phyloP scores from a whole-genome alignment of 2,329 filamentous ascomycete genomes.

The Beauveria scarabaeidicola region DNA sequence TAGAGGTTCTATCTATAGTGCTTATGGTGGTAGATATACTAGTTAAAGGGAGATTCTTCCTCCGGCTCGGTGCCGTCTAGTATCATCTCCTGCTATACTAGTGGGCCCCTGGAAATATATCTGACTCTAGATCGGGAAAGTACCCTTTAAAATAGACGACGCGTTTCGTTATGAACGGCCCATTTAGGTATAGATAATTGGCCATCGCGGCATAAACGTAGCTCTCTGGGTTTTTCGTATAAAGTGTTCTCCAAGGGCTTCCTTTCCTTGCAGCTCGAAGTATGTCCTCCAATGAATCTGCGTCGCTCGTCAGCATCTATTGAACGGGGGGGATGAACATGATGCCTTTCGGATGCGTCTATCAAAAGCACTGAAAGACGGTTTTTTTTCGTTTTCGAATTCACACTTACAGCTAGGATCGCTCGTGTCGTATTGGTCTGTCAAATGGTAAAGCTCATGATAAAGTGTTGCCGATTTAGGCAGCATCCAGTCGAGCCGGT shows the following conservation, averaged over 20 bases:
- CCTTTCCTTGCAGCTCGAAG: not conserved
- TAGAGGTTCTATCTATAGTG: no score
- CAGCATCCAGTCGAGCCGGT: not conserved
- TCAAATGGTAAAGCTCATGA: not conserved
- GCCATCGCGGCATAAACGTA: not conserved
- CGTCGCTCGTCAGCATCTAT: not conserved
- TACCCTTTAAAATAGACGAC: not conserved
- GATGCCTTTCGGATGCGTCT: not conserved
- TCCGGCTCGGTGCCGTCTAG: no score
- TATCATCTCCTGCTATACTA: not conserved
- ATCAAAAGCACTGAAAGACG: not conserved
- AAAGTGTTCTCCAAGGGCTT: not conserved
- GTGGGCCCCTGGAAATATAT: not conserved
- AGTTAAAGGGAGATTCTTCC: no score
- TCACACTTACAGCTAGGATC: not conserved
- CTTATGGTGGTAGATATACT: no score
- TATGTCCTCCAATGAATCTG: not conserved
- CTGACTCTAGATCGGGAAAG: not conserved
- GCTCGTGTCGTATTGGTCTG: not conserved
- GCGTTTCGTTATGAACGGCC: not conserved
- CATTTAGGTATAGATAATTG: not conserved
- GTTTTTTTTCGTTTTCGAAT: not conserved
- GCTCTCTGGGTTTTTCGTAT: not conserved
- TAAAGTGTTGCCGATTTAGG: not conserved
- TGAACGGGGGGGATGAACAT: not conserved